phyloP scores from a whole-genome alignment of 371 early-diverging fungal species.

The Fennellomyces sp. region DNA sequence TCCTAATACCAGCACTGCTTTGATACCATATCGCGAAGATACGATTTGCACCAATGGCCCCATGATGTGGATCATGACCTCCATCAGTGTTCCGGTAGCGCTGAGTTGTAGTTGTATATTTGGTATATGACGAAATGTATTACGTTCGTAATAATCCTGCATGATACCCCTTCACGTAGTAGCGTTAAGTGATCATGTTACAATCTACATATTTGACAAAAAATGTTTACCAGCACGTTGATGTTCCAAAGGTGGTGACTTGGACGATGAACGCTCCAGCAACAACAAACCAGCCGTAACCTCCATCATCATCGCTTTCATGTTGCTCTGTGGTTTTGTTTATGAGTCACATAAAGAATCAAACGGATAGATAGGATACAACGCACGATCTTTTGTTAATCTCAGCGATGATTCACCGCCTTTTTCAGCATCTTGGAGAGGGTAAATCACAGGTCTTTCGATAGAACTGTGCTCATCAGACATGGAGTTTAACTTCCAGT shows the following conservation, averaged over 20 bases:
- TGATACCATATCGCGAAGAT: constrained; percentile 23
- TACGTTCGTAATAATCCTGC: constrained; percentile 28
- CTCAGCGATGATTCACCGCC: background rate
- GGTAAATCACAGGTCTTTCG: background rate
- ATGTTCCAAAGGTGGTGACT: constrained; percentile 56
- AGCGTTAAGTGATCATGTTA: background rate
- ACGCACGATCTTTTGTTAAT: background rate
- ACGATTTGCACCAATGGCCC: constrained; percentile 34
- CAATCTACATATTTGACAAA: background rate
- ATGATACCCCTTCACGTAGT: constrained; percentile 32
- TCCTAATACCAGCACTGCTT: constrained; percentile 27
- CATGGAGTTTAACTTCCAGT: too few relatives aligned
- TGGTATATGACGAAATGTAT: constrained; percentile 17
- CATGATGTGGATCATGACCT: constrained; percentile 29
- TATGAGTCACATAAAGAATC: background rate
- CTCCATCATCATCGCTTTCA: constrained; percentile 38
- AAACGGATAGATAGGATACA: background rate
- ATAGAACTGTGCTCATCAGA: background rate
- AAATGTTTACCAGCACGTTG: constrained; percentile 33
- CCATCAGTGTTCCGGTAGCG: constrained; percentile 41
- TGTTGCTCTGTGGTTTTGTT: background rate
- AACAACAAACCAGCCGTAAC: constrained; percentile 64
- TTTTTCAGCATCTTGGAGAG: background rate
- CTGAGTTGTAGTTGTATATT: constrained; percentile 29
- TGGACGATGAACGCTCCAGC: constrained; percentile 57